Base-by-base conservation (phyloP, 495 filamentous ascomycete species). In the Oidiodendron maius region DNA sequence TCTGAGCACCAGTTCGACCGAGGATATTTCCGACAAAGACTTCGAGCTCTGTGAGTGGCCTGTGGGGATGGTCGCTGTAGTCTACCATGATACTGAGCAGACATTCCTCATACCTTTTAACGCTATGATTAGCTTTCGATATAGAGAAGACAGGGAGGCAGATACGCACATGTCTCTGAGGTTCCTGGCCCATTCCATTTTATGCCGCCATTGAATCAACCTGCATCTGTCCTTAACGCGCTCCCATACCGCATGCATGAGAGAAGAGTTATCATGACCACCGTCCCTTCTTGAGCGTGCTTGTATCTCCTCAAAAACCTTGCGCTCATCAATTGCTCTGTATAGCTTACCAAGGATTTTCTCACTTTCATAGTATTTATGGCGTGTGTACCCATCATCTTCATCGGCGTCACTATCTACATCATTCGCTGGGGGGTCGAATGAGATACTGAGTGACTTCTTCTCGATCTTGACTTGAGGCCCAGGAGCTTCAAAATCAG, bases 261-360 rank as follows among this genome's bases (percentile, higher is more conserved):
- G 63, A 0, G 53, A 51, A 12, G 26, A 43, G 11, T 40, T 62
- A 5, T 34, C 28, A 13, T 23, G 40, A 5, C 53, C 52, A 8
- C 58, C 58, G 10, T 56, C 42, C 8, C 23, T 16, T 26, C 10
- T 41, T 13, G 8, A 21, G 3, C 58, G 46, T 13, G 64, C 61
- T 40, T 86, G 72, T 41, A 87, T 62, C 5, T 77, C 57, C 5
- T 60, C 49, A 64, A 87, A 81, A 51, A 93, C 83, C 43, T 76
- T 61, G 4, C 67, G 68, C 61, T 94, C 89, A 57, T 94, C 80
- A 24, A 95, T 83, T 0, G 74, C 74, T 1, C 87, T 76, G 58
- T 84, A 93, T 0, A 95, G 71, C 30, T 76, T 66, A 0, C 89
- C 89, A 0, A 91, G 72, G 12, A 87, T 66, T 53, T 89, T 89